Percentiles rank a stretch among this genome's conserved stretches.
Evolutionary conservation across 2,329 filamentous ascomycete genomes (phyloP).

Genomic region (Aspergillus tanneri): DNA sequence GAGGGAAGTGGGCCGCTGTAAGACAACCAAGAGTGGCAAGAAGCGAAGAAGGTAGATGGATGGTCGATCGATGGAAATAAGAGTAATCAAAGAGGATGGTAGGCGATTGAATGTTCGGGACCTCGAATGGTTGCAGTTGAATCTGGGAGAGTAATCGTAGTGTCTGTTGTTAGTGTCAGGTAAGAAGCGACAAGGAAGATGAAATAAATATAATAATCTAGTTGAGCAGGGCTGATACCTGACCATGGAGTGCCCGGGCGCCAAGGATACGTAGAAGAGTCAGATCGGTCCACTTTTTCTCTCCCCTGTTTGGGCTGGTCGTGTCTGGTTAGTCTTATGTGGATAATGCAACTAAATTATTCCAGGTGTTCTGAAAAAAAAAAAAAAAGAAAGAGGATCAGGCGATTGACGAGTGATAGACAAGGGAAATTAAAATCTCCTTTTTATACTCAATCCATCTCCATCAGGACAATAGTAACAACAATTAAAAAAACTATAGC

Average conservation of each 20-base stretch:
- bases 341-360: not conserved
- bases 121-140: too few species aligned
- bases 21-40: not conserved
- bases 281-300: slow-evolving; percentile 27
- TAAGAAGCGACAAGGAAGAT: slow-evolving; percentile 1
- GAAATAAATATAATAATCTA: slow-evolving; percentile 10
- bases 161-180: not conserved
- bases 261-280: slow-evolving; percentile 22
- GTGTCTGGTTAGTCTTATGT: slow-evolving; percentile 11
- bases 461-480: too few species aligned
- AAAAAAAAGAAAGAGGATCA: slow-evolving; percentile 4
- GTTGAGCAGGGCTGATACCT: slow-evolving; percentile 14
- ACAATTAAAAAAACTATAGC: too few species aligned
- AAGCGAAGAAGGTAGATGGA: not conserved
- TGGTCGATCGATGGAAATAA: not conserved
- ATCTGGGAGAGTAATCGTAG: too few species aligned
- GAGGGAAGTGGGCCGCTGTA: slow-evolving; percentile 2
- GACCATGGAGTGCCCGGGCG: slow-evolving; percentile 7
- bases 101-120: not conserved
- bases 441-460: too few species aligned
- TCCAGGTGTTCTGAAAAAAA: not conserved
- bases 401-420: slow-evolving; percentile 4
- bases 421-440: too few species aligned
- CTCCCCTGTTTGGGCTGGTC: too few species aligned
- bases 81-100: not conserved